Conservation (phyloP, 2,329 filamentous ascomycete species). For the Aspergillus jensenii region DNA sequence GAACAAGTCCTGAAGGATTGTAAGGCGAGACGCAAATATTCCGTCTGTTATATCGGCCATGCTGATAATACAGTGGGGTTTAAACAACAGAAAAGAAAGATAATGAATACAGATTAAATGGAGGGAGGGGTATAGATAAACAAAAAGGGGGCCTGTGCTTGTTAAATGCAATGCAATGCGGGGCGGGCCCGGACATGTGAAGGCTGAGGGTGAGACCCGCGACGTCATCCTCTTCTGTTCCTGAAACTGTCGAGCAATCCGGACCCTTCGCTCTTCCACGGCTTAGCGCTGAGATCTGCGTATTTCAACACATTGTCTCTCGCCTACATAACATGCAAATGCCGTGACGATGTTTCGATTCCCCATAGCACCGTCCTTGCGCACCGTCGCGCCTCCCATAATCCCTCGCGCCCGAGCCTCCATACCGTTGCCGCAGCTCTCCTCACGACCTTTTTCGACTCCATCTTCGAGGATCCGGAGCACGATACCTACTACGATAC, state of each 20-base stretch:
- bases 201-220: not conserved
- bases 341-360: slow-evolving; percentile 15
- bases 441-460: not conserved
- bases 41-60: not conserved
- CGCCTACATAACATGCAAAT: slow-evolving; percentile 9
- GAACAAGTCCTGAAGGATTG: not conserved
- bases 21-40: not conserved
- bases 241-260: not conserved
- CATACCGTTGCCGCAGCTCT: not conserved
- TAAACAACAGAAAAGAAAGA: not conserved
- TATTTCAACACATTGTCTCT: not conserved
- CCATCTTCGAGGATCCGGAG: not conserved
- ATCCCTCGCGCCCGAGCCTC: not conserved
- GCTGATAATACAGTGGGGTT: not conserved
- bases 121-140: not conserved
- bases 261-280: not conserved
- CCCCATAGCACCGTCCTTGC: slow-evolving; percentile 12
- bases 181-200: not conserved
- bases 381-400: not conserved
- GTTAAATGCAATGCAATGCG: not conserved
- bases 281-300: not conserved
- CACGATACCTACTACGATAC: not conserved
- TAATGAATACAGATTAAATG: not conserved
- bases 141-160: not conserved
- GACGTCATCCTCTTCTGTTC: not conserved